phyloP scores from a whole-genome alignment of 331 rosid species.

The Prunus yedoensis region DNA sequence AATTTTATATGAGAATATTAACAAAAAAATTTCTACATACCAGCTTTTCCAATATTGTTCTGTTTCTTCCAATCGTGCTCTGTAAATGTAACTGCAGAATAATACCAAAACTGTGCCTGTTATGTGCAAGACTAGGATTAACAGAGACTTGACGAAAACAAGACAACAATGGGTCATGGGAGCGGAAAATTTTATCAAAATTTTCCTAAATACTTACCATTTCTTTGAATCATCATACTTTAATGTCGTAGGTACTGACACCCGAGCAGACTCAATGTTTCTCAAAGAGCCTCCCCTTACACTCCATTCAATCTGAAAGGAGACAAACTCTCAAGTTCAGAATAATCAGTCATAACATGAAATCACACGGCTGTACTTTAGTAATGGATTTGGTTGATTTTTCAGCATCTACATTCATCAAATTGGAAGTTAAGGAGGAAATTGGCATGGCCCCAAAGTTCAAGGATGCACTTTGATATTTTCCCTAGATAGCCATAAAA shows the following conservation, averaged over 20 bases:
- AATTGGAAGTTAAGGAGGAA: neutral
- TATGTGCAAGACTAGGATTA: conserved; percentile 22
- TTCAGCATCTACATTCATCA: neutral
- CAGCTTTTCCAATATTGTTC: conserved; percentile 97
- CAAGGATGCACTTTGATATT: neutral
- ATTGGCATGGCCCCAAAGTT: neutral
- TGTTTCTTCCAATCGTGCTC: conserved; percentile 74
- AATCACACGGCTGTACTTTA: neutral
- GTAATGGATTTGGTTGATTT: neutral
- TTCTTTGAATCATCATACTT: conserved; percentile 82
- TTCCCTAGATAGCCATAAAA: neutral
- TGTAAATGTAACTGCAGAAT: conserved; percentile 76
- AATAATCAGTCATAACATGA: neutral
- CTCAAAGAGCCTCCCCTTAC: conserved; percentile 79
- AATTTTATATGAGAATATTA: neutral
- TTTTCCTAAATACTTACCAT: conserved; percentile 50
- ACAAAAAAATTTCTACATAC: conserved; percentile 37
- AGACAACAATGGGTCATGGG: conserved; percentile 21
- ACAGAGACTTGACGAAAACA: neutral
- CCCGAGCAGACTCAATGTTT: conserved; percentile 86
- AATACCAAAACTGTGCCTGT: conserved; percentile 31
- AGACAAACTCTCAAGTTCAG: conserved; percentile 26
- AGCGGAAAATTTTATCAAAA: conserved; percentile 8
- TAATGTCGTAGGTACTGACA: conserved; percentile 82
- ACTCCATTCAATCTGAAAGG: conserved; percentile 84